These are phyloP conservation scores for Phellopilus nigrolimitatus DNA, from an alignment of 1,284 basidiomycete species.

Conservation along the genomic window DNA sequence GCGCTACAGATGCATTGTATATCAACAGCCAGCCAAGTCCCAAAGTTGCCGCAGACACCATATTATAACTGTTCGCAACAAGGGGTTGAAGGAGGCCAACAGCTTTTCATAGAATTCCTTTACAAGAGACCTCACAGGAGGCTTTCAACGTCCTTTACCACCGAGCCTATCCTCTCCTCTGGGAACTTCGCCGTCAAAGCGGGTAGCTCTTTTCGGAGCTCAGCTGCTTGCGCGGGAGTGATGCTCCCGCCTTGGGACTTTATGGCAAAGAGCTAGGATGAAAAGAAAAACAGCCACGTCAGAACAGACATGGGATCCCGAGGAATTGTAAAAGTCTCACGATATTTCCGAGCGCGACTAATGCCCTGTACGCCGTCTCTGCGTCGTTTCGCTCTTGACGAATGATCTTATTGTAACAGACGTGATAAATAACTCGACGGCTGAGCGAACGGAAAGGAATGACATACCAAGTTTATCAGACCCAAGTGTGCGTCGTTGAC, in stretches of 20 bases:
- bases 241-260: conserved; percentile 35
- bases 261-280: conserved; percentile 43
- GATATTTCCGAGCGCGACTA: conserved; percentile 87
- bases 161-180: conserved; percentile 52
- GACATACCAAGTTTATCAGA: conserved; percentile 19
- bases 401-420: conserved; percentile 46
- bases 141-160: conserved; percentile 43
- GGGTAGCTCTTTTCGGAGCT: conserved; percentile 38
- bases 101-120: too few relatives aligned
- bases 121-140: too few relatives aligned
- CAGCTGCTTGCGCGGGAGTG: conserved; percentile 35
- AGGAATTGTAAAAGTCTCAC: conserved; percentile 39
- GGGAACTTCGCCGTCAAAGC: conserved; percentile 42
- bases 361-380: conserved; percentile 80
- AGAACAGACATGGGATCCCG: background rate
- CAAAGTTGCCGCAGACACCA: background rate
- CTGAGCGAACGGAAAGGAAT: conserved; percentile 17
- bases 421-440: conserved; percentile 18
- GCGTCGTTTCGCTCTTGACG: conserved; percentile 66
- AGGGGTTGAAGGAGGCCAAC: background rate
- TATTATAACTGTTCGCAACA: background rate
- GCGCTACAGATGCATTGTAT: background rate
- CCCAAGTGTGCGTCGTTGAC: conserved; percentile 18
- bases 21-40: background rate
- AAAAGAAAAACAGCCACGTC: background rate